Evolutionary conservation across 441 rosid genomes (phyloP), one percentile per base, ranked within the genome.

Genomic region (Croton setiger): DNA sequence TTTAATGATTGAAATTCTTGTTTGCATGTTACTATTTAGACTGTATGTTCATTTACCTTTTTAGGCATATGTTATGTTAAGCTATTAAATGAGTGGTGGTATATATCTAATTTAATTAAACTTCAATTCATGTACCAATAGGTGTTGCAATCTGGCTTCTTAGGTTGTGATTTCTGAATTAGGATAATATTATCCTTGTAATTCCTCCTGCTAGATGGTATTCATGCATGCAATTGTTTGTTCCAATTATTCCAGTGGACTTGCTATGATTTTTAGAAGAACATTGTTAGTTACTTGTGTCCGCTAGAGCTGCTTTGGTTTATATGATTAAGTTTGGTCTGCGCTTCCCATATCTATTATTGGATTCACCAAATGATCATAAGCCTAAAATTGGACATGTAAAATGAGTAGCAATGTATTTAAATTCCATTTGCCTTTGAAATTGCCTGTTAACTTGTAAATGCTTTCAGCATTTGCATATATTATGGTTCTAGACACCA

Each of bases 1-100:
- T 64, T 47, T 31, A 5, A 53, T 15, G 43, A 48, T 48, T 52
- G 56, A 54, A 21, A 31, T 66, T 57, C 36, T 36, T 59, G 21
- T 73, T 53, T 53, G 53, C 64, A 58, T 15, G 55, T 48, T 39
- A 41, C 31, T 27, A 27, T 4, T 37, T 37, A 37, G 31, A 58
- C 41, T 58, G 9, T 12, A n/a, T 51, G 49, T 10, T 51, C 33
- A 27, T 64, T 58, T 13, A 31, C 45, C 66, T 51, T 68, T n/a
- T 21, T 64, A 41, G 15, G 20, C 59, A n/a, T 20, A 35, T 31
- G 35, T 44, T 31, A 45, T 11, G 35, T 7, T 27, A 27, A 27
- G 31, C n/a, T 56, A 3, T 57, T 7, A 35, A 41, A 51, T 20
- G 43, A n/a, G n/a, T n/a, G 21, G 45, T 23, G 35, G 27, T 31